These are phyloP conservation scores for Acacia pycnantha DNA, from an alignment of 331 rosid species.

Conservation along the genomic window DNA sequence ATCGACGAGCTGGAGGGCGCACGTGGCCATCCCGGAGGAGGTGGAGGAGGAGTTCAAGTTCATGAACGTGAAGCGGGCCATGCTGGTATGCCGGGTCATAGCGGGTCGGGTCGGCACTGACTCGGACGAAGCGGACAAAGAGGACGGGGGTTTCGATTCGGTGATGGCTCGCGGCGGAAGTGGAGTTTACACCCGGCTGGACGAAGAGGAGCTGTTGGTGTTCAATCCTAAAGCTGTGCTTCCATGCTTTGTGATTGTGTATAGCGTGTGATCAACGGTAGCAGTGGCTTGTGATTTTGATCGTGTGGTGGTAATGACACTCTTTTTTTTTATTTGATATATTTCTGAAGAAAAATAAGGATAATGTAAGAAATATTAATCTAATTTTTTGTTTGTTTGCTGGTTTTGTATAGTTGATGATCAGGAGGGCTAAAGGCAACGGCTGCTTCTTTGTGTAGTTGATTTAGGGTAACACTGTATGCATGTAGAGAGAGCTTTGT, in stretches of 20 bases:
- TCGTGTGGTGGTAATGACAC: conserved; percentile 13
- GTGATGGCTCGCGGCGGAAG: conserved; percentile 56
- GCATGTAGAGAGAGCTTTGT: conserved; percentile 18
- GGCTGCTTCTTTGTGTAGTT: not conserved
- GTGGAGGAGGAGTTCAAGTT: conserved; percentile 75
- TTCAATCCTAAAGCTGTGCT: conserved; percentile 95
- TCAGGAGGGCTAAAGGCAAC: not conserved
- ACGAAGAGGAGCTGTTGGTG: conserved; percentile 87
- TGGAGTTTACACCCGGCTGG: conserved; percentile 59
- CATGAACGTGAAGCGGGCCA: conserved; percentile 90
- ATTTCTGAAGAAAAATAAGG: not conserved
- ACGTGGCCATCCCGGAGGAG: conserved; percentile 80
- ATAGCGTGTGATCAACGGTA: conserved; percentile 40
- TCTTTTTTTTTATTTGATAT: not conserved
- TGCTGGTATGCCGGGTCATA: conserved; percentile 81
- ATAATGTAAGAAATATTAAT: not conserved
- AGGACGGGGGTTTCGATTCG: conserved; percentile 71
- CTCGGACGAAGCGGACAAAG: conserved; percentile 56
- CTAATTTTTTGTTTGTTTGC: not conserved
- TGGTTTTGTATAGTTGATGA: not conserved
- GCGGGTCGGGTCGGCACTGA: conserved; percentile 89
- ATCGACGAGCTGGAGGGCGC: conserved; percentile 85
- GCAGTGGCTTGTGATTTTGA: conserved; percentile 27
- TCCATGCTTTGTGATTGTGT: conserved; percentile 95
- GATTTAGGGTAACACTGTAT: not conserved